Conservation (phyloP, 1,284 basidiomycete species). For the Cerrena zonata region DNA sequence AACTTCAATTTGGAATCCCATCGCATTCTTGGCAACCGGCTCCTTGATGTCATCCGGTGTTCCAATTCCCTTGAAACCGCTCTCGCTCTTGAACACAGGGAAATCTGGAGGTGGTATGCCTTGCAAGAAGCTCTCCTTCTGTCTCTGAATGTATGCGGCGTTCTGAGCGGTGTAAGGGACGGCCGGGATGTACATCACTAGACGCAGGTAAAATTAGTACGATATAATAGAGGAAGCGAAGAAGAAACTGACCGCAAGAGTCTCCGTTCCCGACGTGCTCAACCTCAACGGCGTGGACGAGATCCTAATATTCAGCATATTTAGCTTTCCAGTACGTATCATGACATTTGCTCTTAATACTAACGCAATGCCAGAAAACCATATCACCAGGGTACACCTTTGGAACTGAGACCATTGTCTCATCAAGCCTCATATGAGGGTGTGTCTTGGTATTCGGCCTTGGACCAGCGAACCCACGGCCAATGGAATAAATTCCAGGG, state of each 20-base stretch:
- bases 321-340: neutral
- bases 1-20: conserved; percentile 40
- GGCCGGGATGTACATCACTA: conserved; percentile 79
- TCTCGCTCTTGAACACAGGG: conserved; percentile 56
- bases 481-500: conserved; percentile 45
- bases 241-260: conserved; percentile 51
- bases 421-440: conserved; percentile 63
- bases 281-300: conserved; percentile 75
- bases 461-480: conserved; percentile 47
- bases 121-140: conserved; percentile 54
- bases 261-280: conserved; percentile 65
- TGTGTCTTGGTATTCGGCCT: conserved; percentile 47
- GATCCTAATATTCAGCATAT: conserved; percentile 40
- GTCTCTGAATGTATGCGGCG: conserved; percentile 56
- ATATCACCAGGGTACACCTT: conserved; percentile 75
- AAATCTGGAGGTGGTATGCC: conserved; percentile 72
- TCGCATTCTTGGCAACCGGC: conserved; percentile 45
- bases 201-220: neutral
- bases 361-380: conserved; percentile 80
- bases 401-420: conserved; percentile 73
- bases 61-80: conserved; percentile 46
- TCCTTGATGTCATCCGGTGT: conserved; percentile 42
- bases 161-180: conserved; percentile 68
- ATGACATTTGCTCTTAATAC: too few relatives aligned
- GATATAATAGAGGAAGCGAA: conserved; percentile 1